Conservation (phyloP, 495 filamentous ascomycete species). For the Penicillium arizonense region DNA sequence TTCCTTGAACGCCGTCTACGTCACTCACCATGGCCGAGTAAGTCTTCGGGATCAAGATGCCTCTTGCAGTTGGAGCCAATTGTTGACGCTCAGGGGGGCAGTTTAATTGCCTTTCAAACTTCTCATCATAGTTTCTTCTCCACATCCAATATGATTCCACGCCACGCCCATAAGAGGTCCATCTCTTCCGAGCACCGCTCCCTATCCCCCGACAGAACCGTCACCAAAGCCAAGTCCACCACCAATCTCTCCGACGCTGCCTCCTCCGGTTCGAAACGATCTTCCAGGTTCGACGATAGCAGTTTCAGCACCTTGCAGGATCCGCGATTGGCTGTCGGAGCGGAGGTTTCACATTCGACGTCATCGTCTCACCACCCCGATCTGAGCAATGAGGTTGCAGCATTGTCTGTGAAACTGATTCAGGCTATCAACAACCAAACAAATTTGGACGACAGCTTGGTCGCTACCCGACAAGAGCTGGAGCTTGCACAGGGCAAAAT, state of each 20-base stretch:
- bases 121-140: conserved; percentile 40
- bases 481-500: conserved; percentile 70
- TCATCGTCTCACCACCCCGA: conserved; percentile 65
- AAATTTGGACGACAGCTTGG: conserved; percentile 82
- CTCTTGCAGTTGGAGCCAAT: not conserved
- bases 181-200: conserved; percentile 41
- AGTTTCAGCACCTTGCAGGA: conserved; percentile 53
- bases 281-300: conserved; percentile 28
- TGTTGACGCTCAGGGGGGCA: conserved; percentile 15
- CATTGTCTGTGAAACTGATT: conserved; percentile 91
- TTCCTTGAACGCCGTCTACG: conserved; percentile 25
- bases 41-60: conserved; percentile 14
- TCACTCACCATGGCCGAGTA: conserved; percentile 48
- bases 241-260: conserved; percentile 37
- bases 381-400: conserved; percentile 82
- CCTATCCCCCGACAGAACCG: conserved; percentile 37
- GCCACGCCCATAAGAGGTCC: conserved; percentile 42
- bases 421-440: conserved; percentile 98
- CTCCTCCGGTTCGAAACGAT: not conserved
- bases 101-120: conserved; percentile 47
- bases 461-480: conserved; percentile 77
- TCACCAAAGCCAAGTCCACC: conserved; percentile 45
- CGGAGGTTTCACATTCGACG: conserved; percentile 37
- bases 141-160: conserved; percentile 45
- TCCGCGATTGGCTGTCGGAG: conserved; percentile 37